Percentiles rank a stretch among this genome's conserved stretches.
Evolutionary conservation across 305 asterid species (phyloP).

Genomic region (Fraxinus floribunda): DNA sequence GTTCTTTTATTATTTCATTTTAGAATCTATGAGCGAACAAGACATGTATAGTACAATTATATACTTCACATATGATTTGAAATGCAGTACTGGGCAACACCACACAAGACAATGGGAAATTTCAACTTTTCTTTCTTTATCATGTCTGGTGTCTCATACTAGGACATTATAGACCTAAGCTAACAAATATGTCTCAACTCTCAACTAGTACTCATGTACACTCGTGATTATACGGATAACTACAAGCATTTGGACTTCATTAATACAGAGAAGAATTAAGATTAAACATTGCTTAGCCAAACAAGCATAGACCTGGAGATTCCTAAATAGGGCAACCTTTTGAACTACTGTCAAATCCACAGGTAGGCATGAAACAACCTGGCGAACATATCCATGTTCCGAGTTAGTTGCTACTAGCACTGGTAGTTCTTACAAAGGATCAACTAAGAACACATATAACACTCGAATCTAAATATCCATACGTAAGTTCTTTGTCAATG

Average conservation of each 20-base stretch:
- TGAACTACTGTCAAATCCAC: not conserved
- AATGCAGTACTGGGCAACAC: not conserved
- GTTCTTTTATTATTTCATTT: not conserved
- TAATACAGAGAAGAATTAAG: not conserved
- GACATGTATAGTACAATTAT: not conserved
- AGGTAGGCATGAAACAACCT: not conserved
- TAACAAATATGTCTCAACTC: not conserved
- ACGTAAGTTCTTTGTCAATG: not conserved
- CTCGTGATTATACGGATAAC: not conserved
- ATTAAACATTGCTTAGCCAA: not conserved
- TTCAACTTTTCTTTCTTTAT: not conserved
- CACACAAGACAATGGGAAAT: not conserved
- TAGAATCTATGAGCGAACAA: not conserved
- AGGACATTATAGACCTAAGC: not conserved
- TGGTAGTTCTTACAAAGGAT: not conserved
- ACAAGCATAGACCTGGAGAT: not conserved
- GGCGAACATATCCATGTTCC: not conserved
- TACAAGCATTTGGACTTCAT: not conserved
- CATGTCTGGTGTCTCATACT: not conserved
- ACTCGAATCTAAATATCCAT: not conserved
- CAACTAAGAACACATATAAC: not conserved
- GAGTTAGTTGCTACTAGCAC: not conserved
- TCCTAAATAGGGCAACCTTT: not conserved
- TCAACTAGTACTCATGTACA: not conserved
- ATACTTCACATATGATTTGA: not conserved